A percentile compares a stretch with the other conserved stretches of the same genome.
Conservation (phyloP, 352 stramenopile species). For the Aphanomyces invadans region DNA sequence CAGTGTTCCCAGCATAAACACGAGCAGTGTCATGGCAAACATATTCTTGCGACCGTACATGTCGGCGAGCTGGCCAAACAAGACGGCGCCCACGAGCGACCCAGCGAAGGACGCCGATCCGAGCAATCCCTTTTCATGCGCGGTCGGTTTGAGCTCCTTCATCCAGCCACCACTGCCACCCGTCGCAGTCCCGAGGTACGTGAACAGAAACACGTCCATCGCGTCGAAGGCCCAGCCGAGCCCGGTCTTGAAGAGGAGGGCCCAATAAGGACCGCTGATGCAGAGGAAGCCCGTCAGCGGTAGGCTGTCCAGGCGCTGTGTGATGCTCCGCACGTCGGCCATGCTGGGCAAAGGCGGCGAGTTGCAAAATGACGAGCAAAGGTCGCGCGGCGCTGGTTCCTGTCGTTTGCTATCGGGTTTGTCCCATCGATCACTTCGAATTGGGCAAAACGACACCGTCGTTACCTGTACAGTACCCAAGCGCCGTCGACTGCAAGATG, state of each 20-base stretch:
- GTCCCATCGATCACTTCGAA: neutral
- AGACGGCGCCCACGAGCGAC: slow-evolving; percentile 37
- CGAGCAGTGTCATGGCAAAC: slow-evolving; percentile 33
- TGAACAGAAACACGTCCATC: slow-evolving; percentile 69
- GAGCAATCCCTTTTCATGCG: slow-evolving; percentile 27
- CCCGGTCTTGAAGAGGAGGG: slow-evolving; percentile 53
- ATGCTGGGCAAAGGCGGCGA: slow-evolving; percentile 26
- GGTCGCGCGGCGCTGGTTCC: neutral
- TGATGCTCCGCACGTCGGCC: slow-evolving; percentile 53
- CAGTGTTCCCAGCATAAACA: slow-evolving; percentile 38
- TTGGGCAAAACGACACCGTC: neutral
- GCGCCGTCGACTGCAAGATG: too few relatives aligned
- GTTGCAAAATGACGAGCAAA: neutral
- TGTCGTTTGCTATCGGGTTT: neutral
- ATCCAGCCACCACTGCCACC: slow-evolving; percentile 7
- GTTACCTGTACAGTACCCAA: neutral
- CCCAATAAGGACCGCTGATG: slow-evolving; percentile 63
- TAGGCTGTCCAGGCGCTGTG: slow-evolving; percentile 54
- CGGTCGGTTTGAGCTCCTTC: neutral
- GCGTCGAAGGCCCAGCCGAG: slow-evolving; percentile 68
- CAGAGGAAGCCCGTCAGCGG: slow-evolving; percentile 39
- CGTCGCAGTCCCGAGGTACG: slow-evolving; percentile 36
- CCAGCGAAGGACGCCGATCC: slow-evolving; percentile 40
- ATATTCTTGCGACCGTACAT: slow-evolving; percentile 44
- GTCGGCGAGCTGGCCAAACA: slow-evolving; percentile 49